A percentile compares a stretch with the other conserved stretches of the same genome.
Conservation (phyloP, 768 basidiomycete genomes). For the Fistulinella prunicolor region DNA sequence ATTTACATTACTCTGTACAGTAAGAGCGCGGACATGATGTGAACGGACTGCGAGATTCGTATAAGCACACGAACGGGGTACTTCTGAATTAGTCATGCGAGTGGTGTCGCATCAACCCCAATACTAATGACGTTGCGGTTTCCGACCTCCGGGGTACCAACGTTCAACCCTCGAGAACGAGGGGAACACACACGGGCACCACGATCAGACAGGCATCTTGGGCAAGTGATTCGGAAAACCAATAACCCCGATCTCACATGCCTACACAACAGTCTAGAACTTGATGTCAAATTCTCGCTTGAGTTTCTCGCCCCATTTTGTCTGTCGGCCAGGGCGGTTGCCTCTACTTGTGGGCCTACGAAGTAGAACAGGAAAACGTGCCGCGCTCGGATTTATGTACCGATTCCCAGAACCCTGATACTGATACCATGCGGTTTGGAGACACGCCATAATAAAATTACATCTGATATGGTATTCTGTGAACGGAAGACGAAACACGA, state of each 20-base stretch:
- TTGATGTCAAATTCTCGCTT: conserved; percentile 28
- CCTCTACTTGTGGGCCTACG: conserved; percentile 16
- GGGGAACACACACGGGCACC: conserved; percentile 7
- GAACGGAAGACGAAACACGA: conserved; percentile 23
- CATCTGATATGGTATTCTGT: conserved; percentile 14
- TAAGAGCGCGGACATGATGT: conserved; percentile 11
- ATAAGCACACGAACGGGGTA: conserved; percentile 13
- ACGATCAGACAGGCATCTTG: conserved; percentile 6
- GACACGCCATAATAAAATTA: conserved; percentile 20
- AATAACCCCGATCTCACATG: conserved; percentile 16
- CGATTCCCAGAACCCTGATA: conserved; percentile 27
- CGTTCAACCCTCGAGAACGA: conserved; percentile 20
- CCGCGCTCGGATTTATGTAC: conserved; percentile 16
- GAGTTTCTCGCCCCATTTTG: conserved; percentile 26
- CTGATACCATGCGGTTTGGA: conserved; percentile 25
- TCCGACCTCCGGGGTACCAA: conserved; percentile 6
- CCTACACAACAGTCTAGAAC: conserved; percentile 22
- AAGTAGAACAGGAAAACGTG: conserved; percentile 18
- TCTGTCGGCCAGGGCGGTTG: conserved; percentile 15
- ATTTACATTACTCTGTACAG: not conserved
- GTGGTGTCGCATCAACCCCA: conserved; percentile 14
- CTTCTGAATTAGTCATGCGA: conserved; percentile 13
- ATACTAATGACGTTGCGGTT: conserved; percentile 14
- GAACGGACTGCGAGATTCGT: conserved; percentile 6
- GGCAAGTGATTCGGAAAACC: conserved; percentile 7